Evolutionary conservation across 2,329 filamentous ascomycete genomes (phyloP), one percentile per base, ranked within the genome.

Genomic region (Claviceps fusiformis): DNA sequence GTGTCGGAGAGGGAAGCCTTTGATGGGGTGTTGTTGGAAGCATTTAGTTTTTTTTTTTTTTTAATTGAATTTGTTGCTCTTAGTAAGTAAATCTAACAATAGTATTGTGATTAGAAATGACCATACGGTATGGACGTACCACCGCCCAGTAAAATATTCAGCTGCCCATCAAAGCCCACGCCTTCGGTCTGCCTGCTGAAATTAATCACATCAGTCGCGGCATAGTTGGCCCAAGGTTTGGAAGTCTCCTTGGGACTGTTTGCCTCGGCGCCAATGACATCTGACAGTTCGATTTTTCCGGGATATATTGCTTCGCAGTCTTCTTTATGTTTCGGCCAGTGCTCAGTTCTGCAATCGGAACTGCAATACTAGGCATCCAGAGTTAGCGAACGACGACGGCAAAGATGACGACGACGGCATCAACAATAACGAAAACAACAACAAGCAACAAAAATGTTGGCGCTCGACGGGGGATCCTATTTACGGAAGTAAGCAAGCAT

Each of bases 151-250:
- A 67, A 57, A 17, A 66, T 44, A 4, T 56, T 29, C 9, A 67
- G 55, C 3, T n/a, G 1, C 2, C 59, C 60, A 6, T 61, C 55
- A 35, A 59, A 66, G 0, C 57, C 50, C 24, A n/a, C 33, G 2
- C 65, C 65, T 44, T 67, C 65, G 24, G 64, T 63, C 13, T 52
- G 41, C 43, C 60, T 60, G 11, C 58, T 57, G 2, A 67, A 39
- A n/a, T 62, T 61, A 29, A 67, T 41, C 2, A 66, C 46, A 53
- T 67, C 65, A 0, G 59, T 60, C 7, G 65, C 62, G 2, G 61
- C 54, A 15, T 62, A 60, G 3, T 49, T 54, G 35, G 53, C 52
- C 62, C 62, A 66, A 43, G 56, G 60, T 3, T 24, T 48, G 1
- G 4, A 7, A 15, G 5, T 3, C 9, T 27, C 46, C 15, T 19